phyloP scores from a whole-genome alignment of 768 basidiomycete species.

The Boletus patriciae region DNA sequence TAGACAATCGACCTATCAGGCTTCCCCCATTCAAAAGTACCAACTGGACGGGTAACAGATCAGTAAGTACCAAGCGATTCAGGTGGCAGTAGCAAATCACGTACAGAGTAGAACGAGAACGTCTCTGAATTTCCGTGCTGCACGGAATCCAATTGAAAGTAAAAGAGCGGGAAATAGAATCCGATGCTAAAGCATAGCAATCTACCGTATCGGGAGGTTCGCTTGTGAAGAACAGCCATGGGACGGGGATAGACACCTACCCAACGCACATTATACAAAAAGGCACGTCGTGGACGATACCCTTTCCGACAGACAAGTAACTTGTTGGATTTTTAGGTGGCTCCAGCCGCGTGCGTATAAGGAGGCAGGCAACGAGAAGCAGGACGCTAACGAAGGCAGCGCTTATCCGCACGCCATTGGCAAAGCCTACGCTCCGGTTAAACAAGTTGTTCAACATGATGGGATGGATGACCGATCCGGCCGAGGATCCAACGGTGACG shows the following conservation, averaged over 20 bases:
- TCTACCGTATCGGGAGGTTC: constrained; percentile 6
- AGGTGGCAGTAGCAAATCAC: background rate
- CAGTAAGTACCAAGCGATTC: background rate
- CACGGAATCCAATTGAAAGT: constrained; percentile 54
- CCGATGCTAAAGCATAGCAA: constrained; percentile 34
- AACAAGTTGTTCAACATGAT: constrained; percentile 34
- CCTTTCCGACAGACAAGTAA: constrained; percentile 19
- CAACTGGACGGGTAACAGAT: constrained; percentile 33
- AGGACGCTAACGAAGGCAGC: constrained; percentile 42
- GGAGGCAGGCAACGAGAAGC: constrained; percentile 34
- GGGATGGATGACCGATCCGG: constrained; percentile 27
- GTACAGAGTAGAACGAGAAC: constrained; percentile 59
- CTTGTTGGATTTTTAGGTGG: constrained; percentile 21
- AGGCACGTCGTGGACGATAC: constrained; percentile 14
- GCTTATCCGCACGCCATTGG: constrained; percentile 50
- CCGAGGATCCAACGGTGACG: constrained; percentile 39
- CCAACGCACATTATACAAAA: constrained; percentile 21
- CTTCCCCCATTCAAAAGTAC: constrained; percentile 53
- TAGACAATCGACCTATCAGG: constrained; percentile 50
- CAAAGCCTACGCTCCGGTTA: constrained; percentile 34
- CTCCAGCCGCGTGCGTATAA: constrained; percentile 43
- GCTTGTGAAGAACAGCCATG: background rate
- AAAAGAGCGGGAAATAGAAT: constrained; percentile 54
- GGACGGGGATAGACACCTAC: constrained; percentile 13
- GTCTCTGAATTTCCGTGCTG: constrained; percentile 43